phyloP scores from a whole-genome alignment of 1,284 basidiomycete species.

The Ceratobasidium sp. region DNA sequence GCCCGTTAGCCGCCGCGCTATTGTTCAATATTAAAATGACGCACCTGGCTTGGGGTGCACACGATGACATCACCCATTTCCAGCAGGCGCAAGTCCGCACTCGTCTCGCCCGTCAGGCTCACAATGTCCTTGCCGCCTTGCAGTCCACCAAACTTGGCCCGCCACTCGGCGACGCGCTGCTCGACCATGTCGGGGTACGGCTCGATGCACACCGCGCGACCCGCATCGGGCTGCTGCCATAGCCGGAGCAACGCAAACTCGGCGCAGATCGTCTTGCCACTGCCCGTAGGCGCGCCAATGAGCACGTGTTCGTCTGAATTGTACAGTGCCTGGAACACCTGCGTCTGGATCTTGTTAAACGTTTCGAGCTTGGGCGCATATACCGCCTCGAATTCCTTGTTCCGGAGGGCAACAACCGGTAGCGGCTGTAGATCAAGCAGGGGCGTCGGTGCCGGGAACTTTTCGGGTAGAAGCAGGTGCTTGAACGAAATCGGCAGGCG shows the following conservation, averaged over 20 bases:
- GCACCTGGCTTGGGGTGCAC: constrained; percentile 87
- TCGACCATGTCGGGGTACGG: constrained; percentile 99
- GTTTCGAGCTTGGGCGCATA: constrained; percentile 82
- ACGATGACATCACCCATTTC: constrained; percentile 94
- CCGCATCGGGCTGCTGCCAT: constrained; percentile 87
- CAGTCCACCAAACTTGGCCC: constrained; percentile 81
- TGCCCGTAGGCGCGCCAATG: constrained; percentile 95
- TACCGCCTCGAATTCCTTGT: constrained; percentile 88
- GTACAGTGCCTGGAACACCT: constrained; percentile 98
- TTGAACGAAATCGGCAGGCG: constrained; percentile 97
- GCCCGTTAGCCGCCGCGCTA: constrained; percentile 46
- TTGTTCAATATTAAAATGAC: constrained; percentile 51
- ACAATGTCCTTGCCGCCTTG: constrained; percentile 94
- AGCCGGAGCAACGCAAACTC: constrained; percentile 94
- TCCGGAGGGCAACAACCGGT: constrained; percentile 91
- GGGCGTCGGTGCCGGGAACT: constrained; percentile 93
- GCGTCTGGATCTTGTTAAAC: constrained; percentile 99
- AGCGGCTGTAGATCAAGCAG: constrained; percentile 94
- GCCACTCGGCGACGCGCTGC: constrained; percentile 89
- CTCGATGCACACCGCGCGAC: constrained; percentile 95
- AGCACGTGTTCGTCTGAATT: constrained; percentile 97
- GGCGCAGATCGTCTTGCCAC: constrained; percentile 97
- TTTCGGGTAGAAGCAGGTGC: constrained; percentile 96
- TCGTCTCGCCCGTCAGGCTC: constrained; percentile 94
- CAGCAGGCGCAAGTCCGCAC: constrained; percentile 88